Evolutionary conservation across 164 flowering plant species (phyloP).

Genomic region (Tetracentron sinense): DNA sequence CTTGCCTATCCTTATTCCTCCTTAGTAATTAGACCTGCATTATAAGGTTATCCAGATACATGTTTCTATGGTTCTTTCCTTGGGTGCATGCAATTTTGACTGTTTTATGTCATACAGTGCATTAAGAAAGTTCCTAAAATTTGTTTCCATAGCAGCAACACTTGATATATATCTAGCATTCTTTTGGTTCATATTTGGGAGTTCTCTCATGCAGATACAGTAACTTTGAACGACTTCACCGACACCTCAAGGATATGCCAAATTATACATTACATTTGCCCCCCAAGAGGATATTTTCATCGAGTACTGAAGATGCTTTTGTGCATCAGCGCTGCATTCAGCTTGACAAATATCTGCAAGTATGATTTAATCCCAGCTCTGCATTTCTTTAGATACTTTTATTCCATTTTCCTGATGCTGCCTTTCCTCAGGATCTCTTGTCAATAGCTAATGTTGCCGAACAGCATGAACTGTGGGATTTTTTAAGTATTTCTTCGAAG

Average conservation of each 20-base stretch:
- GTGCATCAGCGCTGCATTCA: constrained; percentile 98
- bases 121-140: background rate
- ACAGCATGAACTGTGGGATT: constrained; percentile 99
- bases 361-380: constrained; percentile 25
- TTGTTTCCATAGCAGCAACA: constrained; percentile 5
- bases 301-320: constrained; percentile 94
- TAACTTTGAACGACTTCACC: constrained; percentile 93
- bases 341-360: constrained; percentile 93
- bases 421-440: constrained; percentile 71
- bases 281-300: constrained; percentile 97
- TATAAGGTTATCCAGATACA: background rate
- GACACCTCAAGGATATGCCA: constrained; percentile 92
- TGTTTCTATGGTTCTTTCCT: background rate
- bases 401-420: constrained; percentile 14
- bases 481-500: constrained; percentile 85
- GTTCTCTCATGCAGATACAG: constrained; percentile 62
- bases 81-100: background rate
- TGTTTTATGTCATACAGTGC: background rate
- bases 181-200: constrained; percentile 8
- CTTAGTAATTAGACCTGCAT: background rate
- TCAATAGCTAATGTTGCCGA: constrained; percentile 98
- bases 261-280: constrained; percentile 91
- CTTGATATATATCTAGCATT: background rate
- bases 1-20: background rate
- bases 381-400: background rate